Evolutionary conservation across 1,284 basidiomycete genomes (phyloP).

Genomic region (Trichosporon sp.): DNA sequence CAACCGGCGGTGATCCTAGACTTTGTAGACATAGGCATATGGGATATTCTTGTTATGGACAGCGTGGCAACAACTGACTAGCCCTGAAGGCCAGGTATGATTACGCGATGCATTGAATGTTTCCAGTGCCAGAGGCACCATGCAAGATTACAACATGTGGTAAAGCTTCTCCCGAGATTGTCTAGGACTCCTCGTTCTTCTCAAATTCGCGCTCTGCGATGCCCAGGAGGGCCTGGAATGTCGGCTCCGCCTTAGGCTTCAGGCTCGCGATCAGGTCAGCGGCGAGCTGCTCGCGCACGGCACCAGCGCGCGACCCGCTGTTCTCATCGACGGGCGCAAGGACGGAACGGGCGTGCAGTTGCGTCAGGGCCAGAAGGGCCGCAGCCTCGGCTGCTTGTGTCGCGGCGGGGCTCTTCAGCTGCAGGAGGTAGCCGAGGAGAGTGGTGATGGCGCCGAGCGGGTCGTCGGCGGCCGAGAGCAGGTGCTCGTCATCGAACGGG

Average conservation of each 20-base stretch:
- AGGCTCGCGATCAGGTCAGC: slow-evolving; percentile 64
- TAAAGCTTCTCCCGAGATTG: background rate
- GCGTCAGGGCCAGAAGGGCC: slow-evolving; percentile 31
- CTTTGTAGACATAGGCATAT: background rate
- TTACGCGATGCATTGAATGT: background rate
- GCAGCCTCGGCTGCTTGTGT: slow-evolving; percentile 44
- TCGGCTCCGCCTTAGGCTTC: slow-evolving; percentile 54
- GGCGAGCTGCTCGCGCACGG: slow-evolving; percentile 60
- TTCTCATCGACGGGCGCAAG: background rate
- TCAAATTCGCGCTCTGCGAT: slow-evolving; percentile 55
- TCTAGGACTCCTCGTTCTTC: slow-evolving; percentile 3
- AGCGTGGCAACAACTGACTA: background rate
- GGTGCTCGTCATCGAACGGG: slow-evolving; percentile 19
- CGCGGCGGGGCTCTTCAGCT: slow-evolving; percentile 35
- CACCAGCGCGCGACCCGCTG: background rate
- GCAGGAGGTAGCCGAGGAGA: slow-evolving; percentile 57
- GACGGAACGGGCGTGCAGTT: slow-evolving; percentile 55
- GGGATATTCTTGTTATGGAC: background rate
- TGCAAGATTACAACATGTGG: background rate
- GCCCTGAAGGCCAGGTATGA: background rate
- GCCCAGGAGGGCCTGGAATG: slow-evolving; percentile 53
- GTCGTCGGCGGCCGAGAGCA: slow-evolving; percentile 24
- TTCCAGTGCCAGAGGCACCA: background rate
- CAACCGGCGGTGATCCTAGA: background rate
- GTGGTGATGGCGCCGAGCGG: slow-evolving; percentile 54